Base-by-base conservation (phyloP, 345 rosid genomes). In the Capsella bursapastoris region DNA sequence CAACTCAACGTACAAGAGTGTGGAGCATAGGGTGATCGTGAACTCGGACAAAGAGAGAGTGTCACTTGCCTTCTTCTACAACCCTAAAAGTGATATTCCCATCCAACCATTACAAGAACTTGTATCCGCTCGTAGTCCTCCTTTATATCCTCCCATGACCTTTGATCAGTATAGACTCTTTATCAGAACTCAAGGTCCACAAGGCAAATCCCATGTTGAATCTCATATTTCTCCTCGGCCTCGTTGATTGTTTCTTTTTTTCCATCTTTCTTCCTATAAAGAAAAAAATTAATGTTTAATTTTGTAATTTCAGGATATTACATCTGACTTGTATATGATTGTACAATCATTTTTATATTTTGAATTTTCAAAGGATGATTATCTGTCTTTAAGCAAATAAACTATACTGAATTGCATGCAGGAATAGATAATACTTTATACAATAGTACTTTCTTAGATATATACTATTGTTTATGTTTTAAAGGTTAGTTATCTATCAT, bases 41-140 rank as follows among this genome's bases (percentile, higher is more conserved):
- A 91, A 94, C 72, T 84, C 96, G 3, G 66, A 59, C 1, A 29
- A 74, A 15, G 96, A 94, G 64, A 78, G 98, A 3, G 72, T 94
- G 0, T 91, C 98, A 0, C 83, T 94, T 12, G 98, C 98, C 7
- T 94, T 94, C 79, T 94, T 94, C 77, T 91, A 94, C 85, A 91
- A 94, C 66, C 98, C 98, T 11, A 91, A 84, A 71, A 87, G 96
- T 45, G 93, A 91, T 57, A 83, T 90, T 45, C 96, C 89, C 0
- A 87, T 94, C 7, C 79, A 80, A 44, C 97, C 97, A 5, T 40
- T 86, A 10, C 62, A 84, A 74, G 95, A 88, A 63, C 86, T 94
- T 29, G 89, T 94, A 29, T 75, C 92, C 1, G 41, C 64, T 2
- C 84, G 81, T n/a, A 75, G 57, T 15, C 96, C 97, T 2, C 74